Base-by-base conservation (phyloP, 2,329 filamentous ascomycete genomes). In the Hymenoscyphus linearis region DNA sequence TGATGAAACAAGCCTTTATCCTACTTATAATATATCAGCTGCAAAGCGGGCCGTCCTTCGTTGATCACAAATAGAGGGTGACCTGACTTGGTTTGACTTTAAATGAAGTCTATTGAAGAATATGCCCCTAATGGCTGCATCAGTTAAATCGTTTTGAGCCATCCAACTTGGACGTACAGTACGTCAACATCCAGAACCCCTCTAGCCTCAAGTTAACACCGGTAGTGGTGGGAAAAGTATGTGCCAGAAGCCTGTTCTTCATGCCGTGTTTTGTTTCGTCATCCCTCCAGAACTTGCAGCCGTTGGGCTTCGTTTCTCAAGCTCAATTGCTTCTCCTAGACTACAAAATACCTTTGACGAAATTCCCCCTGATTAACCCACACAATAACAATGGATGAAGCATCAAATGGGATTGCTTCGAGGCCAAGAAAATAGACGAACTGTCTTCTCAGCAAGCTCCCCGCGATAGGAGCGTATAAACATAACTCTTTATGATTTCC, bases 1-100 rank as follows among this genome's bases (percentile, higher is more conserved):
- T 26, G 35, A 36, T 55, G 57, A 59, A 59, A 59, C 57, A 55
- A 55, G 57, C 50, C 12, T 59, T 44, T 31, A 27, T 58, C 40
- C 18, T 58, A n/a, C n/a, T n/a, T n/a, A n/a, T n/a, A 52, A 35
- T 52, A 47, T 25, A 47, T 47, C n/a, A 40, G 18, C 25, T 37
- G 34, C 16, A 57, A 26, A 27, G 36, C 55, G 55, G 35, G 25
- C 26, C 22, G 26, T 40, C 26, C 22, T 16, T 40, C 37, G 35
- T 27, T 57, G 55, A 44, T 44, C 35, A 56, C 22, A 35, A 31
- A 53, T 53, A 14, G 50, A 34, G 50, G 9, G 27, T 31, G 40
- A 12, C 14, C 40, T 44, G 7, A 22, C n/a, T 47, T 16, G 40
- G 7, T 47, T 47, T 47, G 40, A 47, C 40, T 47, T 47, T 22